Evolutionary conservation across 495 filamentous ascomycete species (phyloP), one percentile per base, ranked within the genome.

Genomic region (Clavariopsis aquatica): DNA sequence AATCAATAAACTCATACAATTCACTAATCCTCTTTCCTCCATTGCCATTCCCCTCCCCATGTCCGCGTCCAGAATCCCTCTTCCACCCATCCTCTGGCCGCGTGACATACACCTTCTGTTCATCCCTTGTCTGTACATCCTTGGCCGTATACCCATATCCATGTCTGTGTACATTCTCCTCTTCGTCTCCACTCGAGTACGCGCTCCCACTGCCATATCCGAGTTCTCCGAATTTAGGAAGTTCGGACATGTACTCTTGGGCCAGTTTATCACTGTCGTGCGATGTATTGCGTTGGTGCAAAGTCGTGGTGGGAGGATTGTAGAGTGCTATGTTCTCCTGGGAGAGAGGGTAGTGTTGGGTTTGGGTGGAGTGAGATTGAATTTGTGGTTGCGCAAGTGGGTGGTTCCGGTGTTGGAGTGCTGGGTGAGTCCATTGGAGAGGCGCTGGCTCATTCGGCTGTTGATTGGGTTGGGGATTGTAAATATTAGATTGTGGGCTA

Each of bases 211-310:
- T 54, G 1, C 51, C 51, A 31, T 27, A 19, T 27, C 26, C 51
- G 26, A 29, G n/a, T n/a, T 45, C 3, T 22, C 55, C 55, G n/a
- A 28, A 57, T 12, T 29, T 23, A 8, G 55, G 55, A 8, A 57
- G 41, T 8, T 57, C 36, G 22, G 27, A 20, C 20, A 23, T 28
- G 23, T 57, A 57, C 24, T 57, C 55, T 15, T 23, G 19, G 10
- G 55, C 55, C 17, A 57, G 55, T 17, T 46, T 47, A 9, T 45
- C 55, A 10, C 27, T 41, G n/a, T 47, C 41, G 23, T 57, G 55
- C 6, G 55, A 57, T 15, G 27, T 47, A 38, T 23, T 57, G 36
- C 55, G 55, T 28, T 57, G 55, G 24, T 57, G 55, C 8, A 43
- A 17, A 17, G 38, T 10, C 36, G n/a, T 46, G 9, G 36, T 7